Conservation (phyloP, 768 basidiomycete genomes). For the Gymnopilus dilepis region DNA sequence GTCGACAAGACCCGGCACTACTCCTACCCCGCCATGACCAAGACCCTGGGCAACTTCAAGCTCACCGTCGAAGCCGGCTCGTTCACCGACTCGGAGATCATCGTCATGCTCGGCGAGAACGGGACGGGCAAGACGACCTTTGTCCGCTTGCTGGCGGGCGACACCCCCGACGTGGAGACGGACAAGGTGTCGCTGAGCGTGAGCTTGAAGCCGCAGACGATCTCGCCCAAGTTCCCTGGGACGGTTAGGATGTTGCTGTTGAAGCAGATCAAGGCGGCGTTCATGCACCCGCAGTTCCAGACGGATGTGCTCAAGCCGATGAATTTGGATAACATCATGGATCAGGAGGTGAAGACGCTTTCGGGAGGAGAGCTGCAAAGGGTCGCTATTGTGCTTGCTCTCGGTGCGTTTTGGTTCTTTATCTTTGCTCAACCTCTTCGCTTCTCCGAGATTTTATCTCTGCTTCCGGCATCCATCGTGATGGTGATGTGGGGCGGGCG, state of each 20-base stretch:
- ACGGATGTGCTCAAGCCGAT: conserved; percentile 98
- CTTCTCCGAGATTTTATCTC: too few species aligned
- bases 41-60: conserved; percentile 95
- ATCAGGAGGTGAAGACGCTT: conserved; percentile 97
- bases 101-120: conserved; percentile 99
- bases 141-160: conserved; percentile 93
- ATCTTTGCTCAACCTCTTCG: not conserved
- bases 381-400: conserved; percentile 92
- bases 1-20: conserved; percentile 89
- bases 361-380: conserved; percentile 99
- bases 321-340: conserved; percentile 92
- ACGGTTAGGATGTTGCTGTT: conserved; percentile 94
- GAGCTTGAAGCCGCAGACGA: conserved; percentile 98
- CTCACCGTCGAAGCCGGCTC: conserved; percentile 87
- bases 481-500: too few species aligned
- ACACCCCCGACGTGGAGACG: conserved; percentile 84
- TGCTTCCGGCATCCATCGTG: too few species aligned
- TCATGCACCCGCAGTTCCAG: conserved; percentile 99
- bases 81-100: conserved; percentile 99
- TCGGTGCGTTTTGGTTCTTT: conserved; percentile 61
- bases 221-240: conserved; percentile 97
- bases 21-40: conserved; percentile 94
- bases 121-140: conserved; percentile 99
- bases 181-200: conserved; percentile 84
- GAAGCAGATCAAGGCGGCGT: conserved; percentile 92